phyloP scores from a whole-genome alignment of 192 early-diverging fungal genomes.

The Coemansia sp. region DNA sequence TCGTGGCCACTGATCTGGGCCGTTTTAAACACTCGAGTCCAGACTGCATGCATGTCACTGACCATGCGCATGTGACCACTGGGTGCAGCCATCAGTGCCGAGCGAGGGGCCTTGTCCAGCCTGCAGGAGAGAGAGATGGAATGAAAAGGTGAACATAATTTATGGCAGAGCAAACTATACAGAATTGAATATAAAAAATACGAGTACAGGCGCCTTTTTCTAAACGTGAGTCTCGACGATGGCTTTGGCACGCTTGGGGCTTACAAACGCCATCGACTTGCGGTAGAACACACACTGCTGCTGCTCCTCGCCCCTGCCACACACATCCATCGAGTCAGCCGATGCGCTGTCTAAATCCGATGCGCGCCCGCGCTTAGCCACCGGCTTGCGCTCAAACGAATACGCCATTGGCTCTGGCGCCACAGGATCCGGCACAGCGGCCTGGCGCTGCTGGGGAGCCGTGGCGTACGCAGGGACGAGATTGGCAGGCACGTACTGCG shows the following conservation, averaged over 20 bases:
- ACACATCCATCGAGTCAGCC: slow-evolving; percentile 1
- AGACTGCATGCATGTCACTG: not conserved
- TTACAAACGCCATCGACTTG: slow-evolving; percentile 33
- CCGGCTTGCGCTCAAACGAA: slow-evolving; percentile 25
- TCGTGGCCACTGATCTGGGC: not conserved
- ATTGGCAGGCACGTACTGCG: slow-evolving; percentile 29
- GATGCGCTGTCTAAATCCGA: slow-evolving; percentile 8
- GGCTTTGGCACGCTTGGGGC: slow-evolving; percentile 45
- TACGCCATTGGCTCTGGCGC: slow-evolving; percentile 3
- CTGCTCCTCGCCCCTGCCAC: slow-evolving; percentile 16
- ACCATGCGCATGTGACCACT: slow-evolving; percentile 8
- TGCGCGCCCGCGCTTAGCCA: slow-evolving; percentile 45
- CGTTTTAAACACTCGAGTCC: not conserved
- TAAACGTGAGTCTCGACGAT: slow-evolving; percentile 37
- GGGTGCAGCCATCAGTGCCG: slow-evolving; percentile 3
- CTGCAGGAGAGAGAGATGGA: not conserved
- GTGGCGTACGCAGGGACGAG: slow-evolving; percentile 15
- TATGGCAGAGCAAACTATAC: not conserved
- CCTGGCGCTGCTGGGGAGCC: slow-evolving; percentile 10
- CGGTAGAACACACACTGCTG: slow-evolving; percentile 51
- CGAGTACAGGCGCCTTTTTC: not conserved
- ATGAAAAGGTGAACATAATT: not conserved
- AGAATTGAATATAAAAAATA: not conserved
- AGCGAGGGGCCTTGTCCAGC: not conserved
- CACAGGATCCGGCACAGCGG: not conserved